Conservation (phyloP, 2,329 filamentous ascomycete species). For the Hypoxylon sp. region DNA sequence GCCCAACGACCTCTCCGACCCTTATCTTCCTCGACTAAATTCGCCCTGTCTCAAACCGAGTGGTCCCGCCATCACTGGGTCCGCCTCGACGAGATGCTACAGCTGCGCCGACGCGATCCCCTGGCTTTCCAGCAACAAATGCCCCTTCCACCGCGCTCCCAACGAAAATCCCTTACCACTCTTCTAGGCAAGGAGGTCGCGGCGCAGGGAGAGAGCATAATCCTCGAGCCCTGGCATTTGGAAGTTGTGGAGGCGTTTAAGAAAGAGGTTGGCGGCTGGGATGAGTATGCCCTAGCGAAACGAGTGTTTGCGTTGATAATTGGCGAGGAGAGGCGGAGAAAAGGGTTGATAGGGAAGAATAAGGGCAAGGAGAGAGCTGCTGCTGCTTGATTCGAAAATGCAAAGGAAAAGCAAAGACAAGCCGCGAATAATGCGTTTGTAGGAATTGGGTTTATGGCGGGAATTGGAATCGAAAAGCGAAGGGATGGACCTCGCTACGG, state of each 20-base stretch:
- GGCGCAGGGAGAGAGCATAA: slow-evolving; percentile 63
- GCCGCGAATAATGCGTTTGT: too few relatives aligned
- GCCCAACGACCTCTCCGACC: neutral
- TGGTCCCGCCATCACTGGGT: slow-evolving; percentile 70
- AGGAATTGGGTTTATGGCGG: too few relatives aligned
- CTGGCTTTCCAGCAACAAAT: slow-evolving; percentile 57
- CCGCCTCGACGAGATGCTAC: slow-evolving; percentile 66
- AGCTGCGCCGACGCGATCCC: slow-evolving; percentile 62
- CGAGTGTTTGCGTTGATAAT: slow-evolving; percentile 68
- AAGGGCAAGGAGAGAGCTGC: slow-evolving; percentile 16
- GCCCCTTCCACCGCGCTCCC: slow-evolving; percentile 37
- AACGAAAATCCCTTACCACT: slow-evolving; percentile 26
- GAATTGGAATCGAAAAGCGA: neutral
- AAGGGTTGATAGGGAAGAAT: slow-evolving; percentile 35
- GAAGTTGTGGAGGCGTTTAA: slow-evolving; percentile 70
- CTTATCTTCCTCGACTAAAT: neutral
- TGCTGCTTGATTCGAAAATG: neutral
- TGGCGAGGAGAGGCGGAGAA: slow-evolving; percentile 62
- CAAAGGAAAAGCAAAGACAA: neutral
- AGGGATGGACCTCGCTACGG: neutral
- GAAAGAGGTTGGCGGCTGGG: slow-evolving; percentile 65
- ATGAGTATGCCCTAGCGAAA: slow-evolving; percentile 64
- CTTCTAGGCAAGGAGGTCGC: slow-evolving; percentile 66
- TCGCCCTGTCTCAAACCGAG: slow-evolving; percentile 56
- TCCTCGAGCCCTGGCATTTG: slow-evolving; percentile 69